Evolutionary conservation across 257 asterid genomes (phyloP).

Genomic region (Buddleja alternifolia): DNA sequence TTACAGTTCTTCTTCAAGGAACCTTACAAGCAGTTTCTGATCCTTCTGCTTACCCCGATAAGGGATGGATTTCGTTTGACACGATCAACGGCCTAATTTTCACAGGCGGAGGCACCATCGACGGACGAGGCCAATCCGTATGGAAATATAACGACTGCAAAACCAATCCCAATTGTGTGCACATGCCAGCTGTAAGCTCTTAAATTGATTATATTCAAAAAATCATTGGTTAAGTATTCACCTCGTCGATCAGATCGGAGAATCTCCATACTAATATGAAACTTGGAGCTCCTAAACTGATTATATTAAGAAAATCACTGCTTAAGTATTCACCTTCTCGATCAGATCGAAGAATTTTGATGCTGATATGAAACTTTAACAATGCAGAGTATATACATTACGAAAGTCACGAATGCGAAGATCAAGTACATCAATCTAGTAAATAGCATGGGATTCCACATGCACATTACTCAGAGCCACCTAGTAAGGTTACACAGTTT

Average conservation of each 20-base stretch:
- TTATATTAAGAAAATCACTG: too few species aligned
- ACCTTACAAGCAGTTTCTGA: constrained; percentile 55
- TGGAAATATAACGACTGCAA: constrained; percentile 67
- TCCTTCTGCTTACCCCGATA: constrained; percentile 42
- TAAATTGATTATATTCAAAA: background rate
- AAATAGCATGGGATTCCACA: constrained; percentile 76
- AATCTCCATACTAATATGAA: too few species aligned
- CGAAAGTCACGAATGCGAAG: constrained; percentile 43
- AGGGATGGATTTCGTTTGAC: constrained; percentile 58
- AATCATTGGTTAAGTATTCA: background rate
- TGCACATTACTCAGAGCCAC: constrained; percentile 57
- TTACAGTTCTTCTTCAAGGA: constrained; percentile 44
- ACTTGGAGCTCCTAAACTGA: too few species aligned
- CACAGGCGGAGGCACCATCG: constrained; percentile 63
- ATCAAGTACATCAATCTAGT: constrained; percentile 44
- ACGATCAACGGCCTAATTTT: constrained; percentile 42
- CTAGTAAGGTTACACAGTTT: constrained; percentile 39
- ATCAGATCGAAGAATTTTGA: too few species aligned
- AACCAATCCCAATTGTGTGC: constrained; percentile 44
- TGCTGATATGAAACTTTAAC: too few species aligned
- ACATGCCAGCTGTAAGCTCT: constrained; percentile 53
- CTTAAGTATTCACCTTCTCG: too few species aligned
- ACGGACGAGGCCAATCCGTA: constrained; percentile 51
- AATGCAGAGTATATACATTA: constrained; percentile 50
- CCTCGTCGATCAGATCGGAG: too few species aligned